Evolutionary conservation across 345 rosid genomes (phyloP), one percentile per base, ranked within the genome.

Genomic region (Heritiera littoralis): DNA sequence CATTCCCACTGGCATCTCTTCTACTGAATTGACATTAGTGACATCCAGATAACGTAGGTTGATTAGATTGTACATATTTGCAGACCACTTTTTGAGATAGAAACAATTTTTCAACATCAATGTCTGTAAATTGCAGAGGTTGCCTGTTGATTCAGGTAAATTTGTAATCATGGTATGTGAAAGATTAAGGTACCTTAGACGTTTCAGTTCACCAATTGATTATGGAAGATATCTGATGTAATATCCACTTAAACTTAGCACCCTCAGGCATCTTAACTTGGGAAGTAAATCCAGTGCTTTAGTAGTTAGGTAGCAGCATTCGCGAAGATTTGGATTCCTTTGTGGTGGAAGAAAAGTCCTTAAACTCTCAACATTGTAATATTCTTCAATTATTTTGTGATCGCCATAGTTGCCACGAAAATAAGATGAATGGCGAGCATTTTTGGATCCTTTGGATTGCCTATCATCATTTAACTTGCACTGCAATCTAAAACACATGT

Each of bases 261-360:
- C 66, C 41, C 41, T 63, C 12, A 6, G 55, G 48, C 73, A 69
- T 69, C 55, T 68, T 68, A 41, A 67, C 51, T 67, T 43, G 15
- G 15, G 52, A 67, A 46, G 72, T 41, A 40, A 66, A 66, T 63
- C 66, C 12, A 63, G 66, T 11, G 66, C 41, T 63, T 63, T 30
- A 30, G 41, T 30, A 32, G 41, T 30, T 14, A 63, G 9, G 66
- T 63, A 30, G 41, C 3, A 5, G 3, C 38, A 35, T 15, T 32
- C 8, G 40, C 5, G 3, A 63, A 5, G 41, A 30, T 32, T 10
- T 6, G 1, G 1, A 30, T 30, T 0, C 66, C 18, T 32, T 2
- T 5, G 66, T 12, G 12, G 41, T 63, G 66, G 66, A 63, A 63
- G 41, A 63, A 30, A 63, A 2, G 66, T 63, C 66, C 41, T 63